A percentile compares a stretch with the other conserved stretches of the same genome.
Evolutionary conservation across 192 early-diverging fungal species (phyloP).

Genomic region (Umbelopsis vinacea): DNA sequence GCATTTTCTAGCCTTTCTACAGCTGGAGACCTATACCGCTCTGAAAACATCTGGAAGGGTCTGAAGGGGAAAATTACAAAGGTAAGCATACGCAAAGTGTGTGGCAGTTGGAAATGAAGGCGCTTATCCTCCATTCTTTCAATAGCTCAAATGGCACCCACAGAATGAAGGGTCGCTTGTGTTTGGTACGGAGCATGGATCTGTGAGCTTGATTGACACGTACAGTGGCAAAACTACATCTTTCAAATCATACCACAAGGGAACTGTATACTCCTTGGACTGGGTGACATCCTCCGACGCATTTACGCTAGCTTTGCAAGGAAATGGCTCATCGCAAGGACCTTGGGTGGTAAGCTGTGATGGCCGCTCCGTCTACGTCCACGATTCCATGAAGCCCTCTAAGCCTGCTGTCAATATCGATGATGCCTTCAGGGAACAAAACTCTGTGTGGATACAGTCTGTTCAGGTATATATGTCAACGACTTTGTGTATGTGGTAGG

Average conservation of each 20-base stretch:
- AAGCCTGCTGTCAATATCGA: constrained; percentile 42
- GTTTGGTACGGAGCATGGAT: constrained; percentile 48
- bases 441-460: constrained; percentile 43
- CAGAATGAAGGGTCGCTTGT: constrained; percentile 39
- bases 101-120: no score
- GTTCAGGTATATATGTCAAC: constrained; percentile 29
- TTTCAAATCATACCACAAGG: constrained; percentile 50
- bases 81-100: constrained; percentile 4
- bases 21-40: constrained; percentile 39
- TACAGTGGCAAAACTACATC: constrained; percentile 15
- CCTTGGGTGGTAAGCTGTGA: constrained; percentile 31
- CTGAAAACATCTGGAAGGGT: constrained; percentile 42
- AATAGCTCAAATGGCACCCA: constrained; percentile 50
- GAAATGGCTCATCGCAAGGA: constrained; percentile 30
- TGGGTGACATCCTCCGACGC: constrained; percentile 43
- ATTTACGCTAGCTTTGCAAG: constrained; percentile 36
- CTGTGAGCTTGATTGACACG: constrained; percentile 43
- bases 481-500: not conserved
- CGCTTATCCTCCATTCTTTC: not conserved
- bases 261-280: constrained; percentile 38
- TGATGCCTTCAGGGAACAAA: constrained; percentile 37
- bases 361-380: constrained; percentile 42
- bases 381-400: constrained; percentile 35
- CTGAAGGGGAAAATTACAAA: constrained; percentile 44
- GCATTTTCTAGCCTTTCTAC: not conserved